A percentile compares a stretch with the other conserved stretches of the same genome.
phyloP scores from a whole-genome alignment of 2,329 filamentous ascomycete genomes.

The Cladophialophora chaetospira region DNA sequence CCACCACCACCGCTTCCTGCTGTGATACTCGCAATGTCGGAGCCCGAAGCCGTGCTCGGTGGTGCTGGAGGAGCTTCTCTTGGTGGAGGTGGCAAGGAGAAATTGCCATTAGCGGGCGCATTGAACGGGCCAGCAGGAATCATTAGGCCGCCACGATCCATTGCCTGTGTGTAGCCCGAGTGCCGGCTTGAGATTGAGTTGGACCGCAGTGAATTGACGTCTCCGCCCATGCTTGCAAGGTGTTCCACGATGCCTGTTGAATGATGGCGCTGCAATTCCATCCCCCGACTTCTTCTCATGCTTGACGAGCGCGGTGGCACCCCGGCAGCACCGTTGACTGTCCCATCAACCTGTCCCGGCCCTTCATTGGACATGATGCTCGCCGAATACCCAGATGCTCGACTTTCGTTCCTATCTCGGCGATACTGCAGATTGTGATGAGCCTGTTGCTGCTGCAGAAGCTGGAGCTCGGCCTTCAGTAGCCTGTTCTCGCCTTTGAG shows the following conservation, averaged over 20 bases:
- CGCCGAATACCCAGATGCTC: constrained; percentile 26
- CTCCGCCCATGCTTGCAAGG: constrained; percentile 30
- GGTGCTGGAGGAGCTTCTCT: constrained; percentile 29
- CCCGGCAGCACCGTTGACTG: constrained; percentile 26
- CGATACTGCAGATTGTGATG: constrained; percentile 27
- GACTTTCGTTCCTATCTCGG: constrained; percentile 29
- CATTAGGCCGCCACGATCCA: constrained; percentile 27
- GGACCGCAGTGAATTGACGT: constrained; percentile 33
- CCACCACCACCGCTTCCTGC: constrained; percentile 16
- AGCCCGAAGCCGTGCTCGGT: constrained; percentile 27
- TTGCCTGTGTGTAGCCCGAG: constrained; percentile 15
- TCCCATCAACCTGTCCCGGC: constrained; percentile 18
- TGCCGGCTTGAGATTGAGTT: constrained; percentile 31
- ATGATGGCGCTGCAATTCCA: constrained; percentile 48
- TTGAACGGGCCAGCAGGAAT: constrained; percentile 30
- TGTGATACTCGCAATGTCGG: constrained; percentile 27
- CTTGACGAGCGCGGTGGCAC: constrained; percentile 33
- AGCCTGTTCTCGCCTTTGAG: constrained; percentile 62
- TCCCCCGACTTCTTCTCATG: constrained; percentile 36
- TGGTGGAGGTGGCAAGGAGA: constrained; percentile 27
- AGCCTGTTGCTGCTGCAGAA: constrained; percentile 55
- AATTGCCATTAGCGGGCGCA: constrained; percentile 31
- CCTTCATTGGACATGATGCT: constrained; percentile 27
- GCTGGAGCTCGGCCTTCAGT: constrained; percentile 64
- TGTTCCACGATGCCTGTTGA: constrained; percentile 55